Evolutionary conservation across 1,284 basidiomycete species (phyloP).

Genomic region (Erythrobasidium hasegawianum): DNA sequence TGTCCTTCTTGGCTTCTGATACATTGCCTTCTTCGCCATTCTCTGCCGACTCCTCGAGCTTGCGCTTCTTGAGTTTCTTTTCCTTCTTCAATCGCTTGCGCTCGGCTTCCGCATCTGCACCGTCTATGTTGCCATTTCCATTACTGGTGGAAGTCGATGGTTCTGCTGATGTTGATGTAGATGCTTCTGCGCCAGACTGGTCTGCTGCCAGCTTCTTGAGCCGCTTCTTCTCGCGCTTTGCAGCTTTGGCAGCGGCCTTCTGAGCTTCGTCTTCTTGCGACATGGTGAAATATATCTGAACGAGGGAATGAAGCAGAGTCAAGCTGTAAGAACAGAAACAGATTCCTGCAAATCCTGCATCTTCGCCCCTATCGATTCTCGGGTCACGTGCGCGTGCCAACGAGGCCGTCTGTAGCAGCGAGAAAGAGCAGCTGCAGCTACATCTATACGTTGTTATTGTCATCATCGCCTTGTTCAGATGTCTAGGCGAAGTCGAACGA

Average conservation of each 20-base stretch:
- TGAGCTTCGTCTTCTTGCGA: not conserved
- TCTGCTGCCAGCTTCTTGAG: constrained; percentile 18
- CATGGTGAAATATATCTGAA: not conserved
- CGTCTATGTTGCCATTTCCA: not conserved
- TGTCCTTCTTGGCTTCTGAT: constrained; percentile 6
- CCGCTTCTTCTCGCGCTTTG: constrained; percentile 36
- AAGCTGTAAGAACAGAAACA: too few species aligned
- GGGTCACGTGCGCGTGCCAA: too few species aligned
- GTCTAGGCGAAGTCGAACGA: too few species aligned
- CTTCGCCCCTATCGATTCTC: too few species aligned
- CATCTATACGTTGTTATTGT: too few species aligned
- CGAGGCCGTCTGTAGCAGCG: too few species aligned
- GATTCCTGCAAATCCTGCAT: too few species aligned
- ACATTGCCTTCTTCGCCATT: not conserved
- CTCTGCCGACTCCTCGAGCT: constrained; percentile 30
- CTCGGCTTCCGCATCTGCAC: not conserved
- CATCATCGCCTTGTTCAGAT: too few species aligned
- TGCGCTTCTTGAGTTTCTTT: constrained; percentile 60
- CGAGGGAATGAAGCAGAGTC: too few species aligned
- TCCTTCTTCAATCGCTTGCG: constrained; percentile 10
- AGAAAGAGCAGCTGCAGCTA: too few species aligned
- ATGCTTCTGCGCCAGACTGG: constrained; percentile 12
- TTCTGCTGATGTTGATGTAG: constrained; percentile 11
- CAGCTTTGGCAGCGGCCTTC: constrained; percentile 35
- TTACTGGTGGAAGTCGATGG: not conserved